Conservation (phyloP, 106 monocot species). For the Apostasia ramifera region DNA sequence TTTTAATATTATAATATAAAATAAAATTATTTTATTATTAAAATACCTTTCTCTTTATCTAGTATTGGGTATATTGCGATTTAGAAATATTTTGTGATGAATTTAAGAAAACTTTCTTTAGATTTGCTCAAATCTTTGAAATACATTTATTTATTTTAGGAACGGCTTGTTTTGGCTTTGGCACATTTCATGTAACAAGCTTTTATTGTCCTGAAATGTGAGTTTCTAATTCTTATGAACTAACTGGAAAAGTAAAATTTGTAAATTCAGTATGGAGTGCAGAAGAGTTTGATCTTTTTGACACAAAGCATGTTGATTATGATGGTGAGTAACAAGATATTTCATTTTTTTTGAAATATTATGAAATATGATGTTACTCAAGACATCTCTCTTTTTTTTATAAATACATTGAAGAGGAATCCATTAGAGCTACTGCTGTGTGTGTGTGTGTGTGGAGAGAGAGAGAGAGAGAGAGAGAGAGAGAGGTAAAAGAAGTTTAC, state of each 20-base stretch:
- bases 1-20: too few relatives aligned
- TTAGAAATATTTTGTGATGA: neutral
- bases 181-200: neutral
- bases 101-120: neutral
- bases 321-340: too few relatives aligned
- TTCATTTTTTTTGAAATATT: too few relatives aligned
- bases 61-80: neutral
- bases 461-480: too few relatives aligned
- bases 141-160: neutral
- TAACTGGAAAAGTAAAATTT: neutral
- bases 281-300: neutral
- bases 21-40: too few relatives aligned
- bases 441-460: too few relatives aligned
- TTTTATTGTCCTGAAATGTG: neutral
- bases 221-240: neutral
- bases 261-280: constrained; percentile 1
- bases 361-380: too few relatives aligned
- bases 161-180: constrained; percentile 1
- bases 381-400: too few relatives aligned
- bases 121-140: neutral
- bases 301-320: neutral
- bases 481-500: too few relatives aligned
- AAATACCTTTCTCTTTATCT: neutral
- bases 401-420: too few relatives aligned
- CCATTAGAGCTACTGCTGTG: too few relatives aligned